Evolutionary conservation across 1,284 basidiomycete genomes (phyloP).

Genomic region (Flammula alnicola): DNA sequence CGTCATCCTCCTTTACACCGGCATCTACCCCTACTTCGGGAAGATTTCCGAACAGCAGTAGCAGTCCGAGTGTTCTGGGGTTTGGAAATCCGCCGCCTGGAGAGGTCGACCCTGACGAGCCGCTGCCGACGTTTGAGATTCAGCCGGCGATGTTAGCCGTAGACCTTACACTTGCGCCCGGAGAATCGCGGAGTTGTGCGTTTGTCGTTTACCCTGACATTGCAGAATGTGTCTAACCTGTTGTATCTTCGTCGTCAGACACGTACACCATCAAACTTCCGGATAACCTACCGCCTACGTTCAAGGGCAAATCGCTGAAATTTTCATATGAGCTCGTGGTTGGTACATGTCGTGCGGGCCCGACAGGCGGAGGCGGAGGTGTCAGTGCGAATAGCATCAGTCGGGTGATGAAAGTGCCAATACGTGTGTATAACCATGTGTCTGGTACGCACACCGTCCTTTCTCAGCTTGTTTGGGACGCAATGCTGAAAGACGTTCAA

Average conservation of each 20-base stretch:
- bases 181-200: conserved; percentile 83
- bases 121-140: conserved; percentile 80
- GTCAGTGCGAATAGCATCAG: conserved; percentile 62
- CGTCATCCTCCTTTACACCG: conserved; percentile 10
- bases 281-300: conserved; percentile 85
- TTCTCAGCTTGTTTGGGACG: conserved; percentile 1
- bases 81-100: conserved; percentile 31
- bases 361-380: conserved; percentile 29
- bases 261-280: conserved; percentile 81
- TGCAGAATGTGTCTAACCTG: conserved; percentile 4
- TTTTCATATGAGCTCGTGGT: conserved; percentile 91
- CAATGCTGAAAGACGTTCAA: not conserved
- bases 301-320: conserved; percentile 79
- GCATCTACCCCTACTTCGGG: conserved; percentile 15
- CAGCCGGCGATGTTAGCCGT: conserved; percentile 87
- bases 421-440: conserved; percentile 87
- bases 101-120: conserved; percentile 64
- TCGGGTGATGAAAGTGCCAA: conserved; percentile 86
- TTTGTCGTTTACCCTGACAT: conserved; percentile 25
- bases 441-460: conserved; percentile 52
- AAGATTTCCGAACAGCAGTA: conserved; percentile 19
- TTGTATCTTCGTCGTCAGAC: conserved; percentile 53
- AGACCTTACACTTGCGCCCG: conserved; percentile 77
- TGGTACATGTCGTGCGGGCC: conserved; percentile 76
- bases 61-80: conserved; percentile 26